Evolutionary conservation across 2,329 filamentous ascomycete species (phyloP).

Genomic region (Leptographium procerum): DNA sequence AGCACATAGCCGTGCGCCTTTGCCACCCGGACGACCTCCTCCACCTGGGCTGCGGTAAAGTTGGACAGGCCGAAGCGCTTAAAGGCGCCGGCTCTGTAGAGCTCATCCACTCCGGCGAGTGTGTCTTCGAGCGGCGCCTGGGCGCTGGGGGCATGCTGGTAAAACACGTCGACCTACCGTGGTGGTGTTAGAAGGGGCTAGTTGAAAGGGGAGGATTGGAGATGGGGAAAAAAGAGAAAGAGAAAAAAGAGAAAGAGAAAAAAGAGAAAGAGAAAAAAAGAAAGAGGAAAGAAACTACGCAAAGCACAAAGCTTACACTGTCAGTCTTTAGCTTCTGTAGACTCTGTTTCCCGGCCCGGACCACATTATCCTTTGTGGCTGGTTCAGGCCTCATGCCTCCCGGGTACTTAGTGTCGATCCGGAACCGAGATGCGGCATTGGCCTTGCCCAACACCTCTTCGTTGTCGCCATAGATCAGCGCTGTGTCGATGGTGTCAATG

Average conservation of each 20-base stretch:
- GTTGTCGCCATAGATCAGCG: slow-evolving; percentile 20
- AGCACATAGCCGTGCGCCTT: slow-evolving; percentile 26
- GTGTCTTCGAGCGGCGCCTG: slow-evolving; percentile 39
- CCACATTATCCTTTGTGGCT: not conserved
- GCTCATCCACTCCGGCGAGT: slow-evolving; percentile 9
- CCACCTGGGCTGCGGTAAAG: slow-evolving; percentile 25
- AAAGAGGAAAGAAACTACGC: not conserved
- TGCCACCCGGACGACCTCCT: slow-evolving; percentile 18
- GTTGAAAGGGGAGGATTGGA: too few species aligned
- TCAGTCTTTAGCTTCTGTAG: not conserved
- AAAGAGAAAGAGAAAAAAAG: not conserved
- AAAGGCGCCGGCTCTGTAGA: slow-evolving; percentile 40
- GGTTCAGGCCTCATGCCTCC: slow-evolving; percentile 11
- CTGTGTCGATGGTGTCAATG: slow-evolving; percentile 20
- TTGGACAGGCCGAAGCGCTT: slow-evolving; percentile 33
- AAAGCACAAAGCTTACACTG: not conserved
- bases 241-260: not conserved
- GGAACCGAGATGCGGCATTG: slow-evolving; percentile 18
- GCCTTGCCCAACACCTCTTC: slow-evolving; percentile 21
- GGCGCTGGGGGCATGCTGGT: slow-evolving; percentile 25
- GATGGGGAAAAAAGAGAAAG: too few species aligned
- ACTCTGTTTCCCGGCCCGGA: not conserved
- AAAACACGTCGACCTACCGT: not conserved
- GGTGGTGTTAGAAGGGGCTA: too few species aligned
- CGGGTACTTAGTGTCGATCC: slow-evolving; percentile 23